These are phyloP conservation scores for Trichoderma citrinoviride DNA, from an alignment of 2,329 filamentous ascomycete genomes.

Conservation along the genomic window DNA sequence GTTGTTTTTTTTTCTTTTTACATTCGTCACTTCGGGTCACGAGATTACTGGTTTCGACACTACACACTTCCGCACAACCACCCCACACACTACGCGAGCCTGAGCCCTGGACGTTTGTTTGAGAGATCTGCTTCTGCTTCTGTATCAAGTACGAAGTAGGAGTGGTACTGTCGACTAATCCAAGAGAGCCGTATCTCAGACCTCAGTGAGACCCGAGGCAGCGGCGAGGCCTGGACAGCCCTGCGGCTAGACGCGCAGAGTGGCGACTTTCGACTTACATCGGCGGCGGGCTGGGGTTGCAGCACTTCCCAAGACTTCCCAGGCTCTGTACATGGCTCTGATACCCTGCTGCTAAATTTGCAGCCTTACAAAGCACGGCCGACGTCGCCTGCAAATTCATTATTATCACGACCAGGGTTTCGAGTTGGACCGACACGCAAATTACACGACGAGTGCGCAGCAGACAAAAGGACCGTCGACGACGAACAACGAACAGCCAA, in stretches of 20 bases:
- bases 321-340: neutral
- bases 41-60: constrained; percentile 16
- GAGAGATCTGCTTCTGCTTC: neutral
- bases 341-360: neutral
- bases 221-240: constrained; percentile 5
- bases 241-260: constrained; percentile 3
- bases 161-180: neutral
- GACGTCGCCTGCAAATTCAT: neutral
- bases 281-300: neutral
- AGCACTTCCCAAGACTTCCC: neutral
- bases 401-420: constrained; percentile 1
- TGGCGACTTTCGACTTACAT: constrained; percentile 16
- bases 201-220: constrained; percentile 12
- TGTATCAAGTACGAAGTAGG: neutral
- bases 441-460: neutral
- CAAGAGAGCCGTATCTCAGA: constrained; percentile 14
- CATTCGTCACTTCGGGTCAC: neutral
- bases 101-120: constrained; percentile 9
- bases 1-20: neutral
- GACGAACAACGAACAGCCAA: neutral
- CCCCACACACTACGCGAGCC: constrained; percentile 15
- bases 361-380: constrained; percentile 12
- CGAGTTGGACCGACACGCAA: neutral
- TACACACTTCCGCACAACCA: neutral
- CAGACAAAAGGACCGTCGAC: neutral